Evolutionary conservation across 768 basidiomycete genomes (phyloP).

Genomic region (Pisolithus tinctorius): DNA sequence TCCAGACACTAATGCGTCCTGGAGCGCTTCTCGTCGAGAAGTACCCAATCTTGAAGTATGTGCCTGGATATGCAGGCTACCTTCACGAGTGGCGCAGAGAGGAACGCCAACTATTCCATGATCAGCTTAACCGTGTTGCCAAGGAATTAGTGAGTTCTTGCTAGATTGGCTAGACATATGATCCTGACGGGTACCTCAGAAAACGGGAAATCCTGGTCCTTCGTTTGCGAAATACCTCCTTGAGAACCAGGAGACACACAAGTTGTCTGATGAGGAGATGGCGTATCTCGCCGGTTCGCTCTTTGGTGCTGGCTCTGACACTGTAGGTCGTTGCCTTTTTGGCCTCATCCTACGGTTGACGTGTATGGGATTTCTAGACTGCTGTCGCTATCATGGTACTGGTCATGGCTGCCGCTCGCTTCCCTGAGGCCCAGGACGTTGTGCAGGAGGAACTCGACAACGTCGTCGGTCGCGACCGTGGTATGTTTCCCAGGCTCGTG

Average conservation of each 20-base stretch:
- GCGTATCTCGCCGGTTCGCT: slow-evolving; percentile 59
- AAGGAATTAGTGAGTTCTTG: slow-evolving; percentile 33
- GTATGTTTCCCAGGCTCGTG: slow-evolving; percentile 5
- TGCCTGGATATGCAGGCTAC: slow-evolving; percentile 58
- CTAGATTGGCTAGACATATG: background rate
- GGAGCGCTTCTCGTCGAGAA: slow-evolving; percentile 31
- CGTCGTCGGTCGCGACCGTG: slow-evolving; percentile 40
- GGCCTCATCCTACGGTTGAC: background rate
- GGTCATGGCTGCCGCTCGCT: slow-evolving; percentile 52
- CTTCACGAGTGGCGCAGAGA: slow-evolving; percentile 50
- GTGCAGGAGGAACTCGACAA: slow-evolving; percentile 52
- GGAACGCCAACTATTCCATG: slow-evolving; percentile 49
- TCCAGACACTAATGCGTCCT: slow-evolving; percentile 31
- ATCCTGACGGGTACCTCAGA: slow-evolving; percentile 10
- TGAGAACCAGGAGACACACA: slow-evolving; percentile 47
- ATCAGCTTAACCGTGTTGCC: slow-evolving; percentile 41
- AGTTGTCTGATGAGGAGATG: slow-evolving; percentile 49
- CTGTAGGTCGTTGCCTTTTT: slow-evolving; percentile 25
- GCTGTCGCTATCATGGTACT: slow-evolving; percentile 50
- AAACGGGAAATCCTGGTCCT: slow-evolving; percentile 18
- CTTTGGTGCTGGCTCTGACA: slow-evolving; percentile 63
- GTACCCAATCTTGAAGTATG: slow-evolving; percentile 34
- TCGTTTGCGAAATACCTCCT: slow-evolving; percentile 55
- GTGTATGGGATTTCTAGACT: slow-evolving; percentile 26
- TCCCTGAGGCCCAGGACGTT: slow-evolving; percentile 42